Percentiles rank a stretch among this genome's conserved stretches.
These are phyloP conservation scores for Rhodocollybia butyracea DNA, from an alignment of 768 basidiomycete species.

Conservation along the genomic window DNA sequence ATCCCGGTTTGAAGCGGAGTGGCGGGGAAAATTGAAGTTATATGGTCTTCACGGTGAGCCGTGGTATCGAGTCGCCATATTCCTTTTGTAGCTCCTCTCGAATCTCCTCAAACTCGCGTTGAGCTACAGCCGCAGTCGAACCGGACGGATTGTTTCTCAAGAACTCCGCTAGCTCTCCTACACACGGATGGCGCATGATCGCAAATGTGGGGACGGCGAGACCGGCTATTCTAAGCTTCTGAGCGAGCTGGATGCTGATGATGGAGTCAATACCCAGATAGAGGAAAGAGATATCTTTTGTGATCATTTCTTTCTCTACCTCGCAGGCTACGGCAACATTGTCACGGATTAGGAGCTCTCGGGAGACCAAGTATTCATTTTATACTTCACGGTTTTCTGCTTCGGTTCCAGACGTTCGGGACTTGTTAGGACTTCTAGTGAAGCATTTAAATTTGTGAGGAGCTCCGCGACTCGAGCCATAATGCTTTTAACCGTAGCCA, in stretches of 20 bases:
- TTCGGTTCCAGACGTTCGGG: background rate
- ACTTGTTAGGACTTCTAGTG: too few relatives aligned
- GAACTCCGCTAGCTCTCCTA: slow-evolving; percentile 6
- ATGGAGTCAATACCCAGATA: slow-evolving; percentile 10
- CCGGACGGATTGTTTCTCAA: background rate
- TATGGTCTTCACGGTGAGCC: background rate
- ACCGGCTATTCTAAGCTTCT: background rate
- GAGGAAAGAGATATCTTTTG: slow-evolving; percentile 8
- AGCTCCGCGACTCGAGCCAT: slow-evolving; percentile 1
- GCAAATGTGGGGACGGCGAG: slow-evolving; percentile 5
- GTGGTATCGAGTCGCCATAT: background rate
- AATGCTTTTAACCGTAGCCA: background rate
- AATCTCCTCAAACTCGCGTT: slow-evolving; percentile 2
- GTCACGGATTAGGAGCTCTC: slow-evolving; percentile 4
- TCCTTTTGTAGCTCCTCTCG: background rate
- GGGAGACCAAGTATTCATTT: background rate
- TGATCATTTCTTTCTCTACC: background rate
- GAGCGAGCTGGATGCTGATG: slow-evolving; percentile 9
- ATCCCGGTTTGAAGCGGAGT: slow-evolving; percentile 10
- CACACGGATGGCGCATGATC: slow-evolving; percentile 7
- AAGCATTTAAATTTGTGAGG: background rate
- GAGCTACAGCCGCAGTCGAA: background rate
- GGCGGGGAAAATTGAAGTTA: background rate
- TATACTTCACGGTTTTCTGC: background rate
- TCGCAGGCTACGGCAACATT: slow-evolving; percentile 1